Base-by-base conservation (phyloP, 176 grass and related monocot genomes). In the Phyllostachys edulis region DNA sequence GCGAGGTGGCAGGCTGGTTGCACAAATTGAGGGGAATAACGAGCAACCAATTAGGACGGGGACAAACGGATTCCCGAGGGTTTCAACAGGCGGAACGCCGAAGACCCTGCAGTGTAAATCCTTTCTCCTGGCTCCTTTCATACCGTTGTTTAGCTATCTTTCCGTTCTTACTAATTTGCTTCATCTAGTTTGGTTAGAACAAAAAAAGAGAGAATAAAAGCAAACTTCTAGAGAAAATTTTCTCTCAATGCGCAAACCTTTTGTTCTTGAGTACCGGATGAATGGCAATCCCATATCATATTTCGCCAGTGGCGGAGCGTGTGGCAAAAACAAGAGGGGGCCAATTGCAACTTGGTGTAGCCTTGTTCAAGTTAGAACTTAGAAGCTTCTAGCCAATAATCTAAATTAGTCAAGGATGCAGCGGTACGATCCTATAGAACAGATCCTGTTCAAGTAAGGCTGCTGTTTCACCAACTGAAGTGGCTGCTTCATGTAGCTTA, bases 91-190 rank as follows among this genome's bases (percentile, higher is more conserved):
- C 62, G 29, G 75, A 69, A 52, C 61, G n/a, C 18, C 0, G 0
- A 40, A 83, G 40, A 63, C 37, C 78, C 78, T 86, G 79, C 61
- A 9, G 61, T 90, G 89, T 90, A 84, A 83, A 90, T 90, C 89
- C 88, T 75, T 83, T 74, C 80, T 87, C 79, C 89, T 75, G 51
- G 66, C 80, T 83, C 84, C 70, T 83, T 79, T 32, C 75, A 69
- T 87, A 78, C 84, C 42, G 80, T 69, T 84, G 41, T 79, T 83
- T 84, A 87, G 84, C 75, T 69, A 87, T 75, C 84, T 79, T 90
- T 82, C 68, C 34, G 49, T 87, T 86, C 80, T 83, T 71, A 26
- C 29, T 69, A 79, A 79, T 86, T 84, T 82, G 18, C 74, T 78
- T 87, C 80, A 44, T 65, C 80, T 83, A 87, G 89, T 80, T 90